Conservation (phyloP, 108 stramenopile species). For the Cyclotella baltica region DNA sequence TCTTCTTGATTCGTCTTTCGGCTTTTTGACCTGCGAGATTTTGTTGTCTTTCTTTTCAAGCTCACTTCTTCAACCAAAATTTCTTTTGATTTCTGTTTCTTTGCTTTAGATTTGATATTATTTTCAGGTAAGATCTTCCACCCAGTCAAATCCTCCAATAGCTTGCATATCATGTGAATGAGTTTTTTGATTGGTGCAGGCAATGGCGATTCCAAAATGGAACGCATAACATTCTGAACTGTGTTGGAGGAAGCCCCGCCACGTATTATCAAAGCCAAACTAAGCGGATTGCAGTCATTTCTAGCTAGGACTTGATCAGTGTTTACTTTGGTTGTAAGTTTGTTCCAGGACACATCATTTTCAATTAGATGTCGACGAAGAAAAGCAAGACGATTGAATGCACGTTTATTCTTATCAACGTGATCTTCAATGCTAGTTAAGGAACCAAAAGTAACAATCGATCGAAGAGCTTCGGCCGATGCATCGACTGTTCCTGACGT, state of each 20-base stretch:
- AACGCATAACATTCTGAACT: constrained; percentile 31
- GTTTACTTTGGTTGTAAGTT: neutral
- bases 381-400: neutral
- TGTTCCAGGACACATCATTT: neutral
- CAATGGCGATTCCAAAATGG: constrained; percentile 30
- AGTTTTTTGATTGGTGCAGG: constrained; percentile 41
- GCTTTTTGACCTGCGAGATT: constrained; percentile 5
- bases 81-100: constrained; percentile 47
- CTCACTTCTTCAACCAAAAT: constrained; percentile 30
- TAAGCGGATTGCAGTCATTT: neutral
- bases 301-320: neutral
- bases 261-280: constrained; percentile 21
- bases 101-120: constrained; percentile 34
- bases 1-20: neutral
- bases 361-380: neutral
- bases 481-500: neutral
- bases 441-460: neutral
- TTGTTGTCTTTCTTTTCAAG: constrained; percentile 13
- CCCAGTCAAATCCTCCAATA: constrained; percentile 39
- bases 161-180: constrained; percentile 36
- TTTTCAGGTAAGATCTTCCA: constrained; percentile 29
- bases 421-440: neutral
- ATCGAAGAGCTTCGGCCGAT: neutral
- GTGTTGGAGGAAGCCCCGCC: constrained; percentile 33
- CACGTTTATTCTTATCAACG: neutral